These are phyloP conservation scores for Trametes cinnabarina DNA, from an alignment of 768 basidiomycete genomes.

Conservation along the genomic window DNA sequence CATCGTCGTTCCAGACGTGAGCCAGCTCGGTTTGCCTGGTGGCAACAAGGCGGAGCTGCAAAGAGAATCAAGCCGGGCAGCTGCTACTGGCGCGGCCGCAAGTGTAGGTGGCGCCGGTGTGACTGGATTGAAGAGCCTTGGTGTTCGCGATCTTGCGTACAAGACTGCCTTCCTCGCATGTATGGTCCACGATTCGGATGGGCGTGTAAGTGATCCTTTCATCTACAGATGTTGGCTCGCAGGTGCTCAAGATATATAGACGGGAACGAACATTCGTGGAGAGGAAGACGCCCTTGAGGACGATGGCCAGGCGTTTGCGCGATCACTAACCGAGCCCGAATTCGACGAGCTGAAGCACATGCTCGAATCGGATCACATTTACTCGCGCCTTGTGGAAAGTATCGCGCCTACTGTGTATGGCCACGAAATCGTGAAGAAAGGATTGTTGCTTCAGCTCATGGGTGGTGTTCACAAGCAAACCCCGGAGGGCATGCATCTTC, in stretches of 20 bases:
- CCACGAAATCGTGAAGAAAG: conserved; percentile 99
- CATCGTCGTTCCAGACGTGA: conserved; percentile 97
- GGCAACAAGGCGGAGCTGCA: conserved; percentile 90
- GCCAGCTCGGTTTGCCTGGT: conserved; percentile 91
- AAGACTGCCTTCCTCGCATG: conserved; percentile 98
- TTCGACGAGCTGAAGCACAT: conserved; percentile 92
- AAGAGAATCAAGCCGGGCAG: conserved; percentile 73
- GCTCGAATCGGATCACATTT: conserved; percentile 95
- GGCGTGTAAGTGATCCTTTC: conserved; percentile 56
- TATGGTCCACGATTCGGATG: conserved; percentile 93
- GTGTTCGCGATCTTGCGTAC: conserved; percentile 94
- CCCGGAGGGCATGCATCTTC: conserved; percentile 93
- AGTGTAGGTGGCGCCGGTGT: conserved; percentile 79
- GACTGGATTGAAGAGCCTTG: conserved; percentile 89
- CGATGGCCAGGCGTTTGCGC: conserved; percentile 79
- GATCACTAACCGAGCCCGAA: conserved; percentile 88
- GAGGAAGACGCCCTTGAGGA: conserved; percentile 81
- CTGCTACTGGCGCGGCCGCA: conserved; percentile 56
- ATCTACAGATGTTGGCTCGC: background rate
- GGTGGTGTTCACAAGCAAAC: conserved; percentile 98
- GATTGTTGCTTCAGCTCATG: conserved; percentile 92
- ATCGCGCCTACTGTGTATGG: conserved; percentile 99
- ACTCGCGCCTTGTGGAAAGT: conserved; percentile 87
- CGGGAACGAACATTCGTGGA: conserved; percentile 84
- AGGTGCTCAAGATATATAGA: conserved; percentile 39